A percentile compares a stretch with the other conserved stretches of the same genome.
phyloP scores from a whole-genome alignment of 2,329 filamentous ascomycete species.

The Blumeria graminis region DNA sequence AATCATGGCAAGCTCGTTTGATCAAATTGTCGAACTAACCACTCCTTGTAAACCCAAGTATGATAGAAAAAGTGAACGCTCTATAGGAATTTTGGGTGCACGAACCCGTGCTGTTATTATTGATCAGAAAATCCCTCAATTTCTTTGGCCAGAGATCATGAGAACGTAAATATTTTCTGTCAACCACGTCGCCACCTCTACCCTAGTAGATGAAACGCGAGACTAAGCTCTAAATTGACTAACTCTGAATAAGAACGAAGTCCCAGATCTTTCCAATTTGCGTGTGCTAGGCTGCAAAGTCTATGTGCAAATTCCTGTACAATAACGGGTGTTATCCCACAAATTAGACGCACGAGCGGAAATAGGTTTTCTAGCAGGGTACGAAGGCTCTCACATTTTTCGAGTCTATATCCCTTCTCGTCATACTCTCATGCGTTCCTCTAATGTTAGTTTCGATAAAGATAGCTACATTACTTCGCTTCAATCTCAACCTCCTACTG shows the following conservation, averaged over 20 bases:
- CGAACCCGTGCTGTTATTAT: neutral
- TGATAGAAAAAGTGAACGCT: neutral
- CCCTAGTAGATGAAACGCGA: neutral
- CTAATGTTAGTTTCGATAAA: neutral
- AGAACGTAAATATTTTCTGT: neutral
- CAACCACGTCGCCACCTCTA: neutral
- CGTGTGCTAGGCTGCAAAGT: neutral
- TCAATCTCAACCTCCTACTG: neutral
- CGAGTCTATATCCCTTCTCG: neutral
- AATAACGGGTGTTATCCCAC: neutral
- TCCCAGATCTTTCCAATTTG: neutral
- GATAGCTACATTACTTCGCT: neutral
- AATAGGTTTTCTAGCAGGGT: neutral
- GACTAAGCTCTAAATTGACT: neutral
- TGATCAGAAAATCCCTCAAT: neutral
- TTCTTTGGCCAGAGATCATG: slow-evolving; percentile 2
- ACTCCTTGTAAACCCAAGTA: neutral
- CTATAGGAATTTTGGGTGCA: neutral
- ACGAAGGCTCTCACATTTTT: slow-evolving; percentile 1
- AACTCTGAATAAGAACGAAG: neutral
- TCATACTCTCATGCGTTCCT: neutral
- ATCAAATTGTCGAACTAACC: neutral
- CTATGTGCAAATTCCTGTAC: neutral
- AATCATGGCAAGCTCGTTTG: neutral
- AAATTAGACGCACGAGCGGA: slow-evolving; percentile 1